Conservation (phyloP, 768 basidiomycete genomes). For the Lactarius quietus region DNA sequence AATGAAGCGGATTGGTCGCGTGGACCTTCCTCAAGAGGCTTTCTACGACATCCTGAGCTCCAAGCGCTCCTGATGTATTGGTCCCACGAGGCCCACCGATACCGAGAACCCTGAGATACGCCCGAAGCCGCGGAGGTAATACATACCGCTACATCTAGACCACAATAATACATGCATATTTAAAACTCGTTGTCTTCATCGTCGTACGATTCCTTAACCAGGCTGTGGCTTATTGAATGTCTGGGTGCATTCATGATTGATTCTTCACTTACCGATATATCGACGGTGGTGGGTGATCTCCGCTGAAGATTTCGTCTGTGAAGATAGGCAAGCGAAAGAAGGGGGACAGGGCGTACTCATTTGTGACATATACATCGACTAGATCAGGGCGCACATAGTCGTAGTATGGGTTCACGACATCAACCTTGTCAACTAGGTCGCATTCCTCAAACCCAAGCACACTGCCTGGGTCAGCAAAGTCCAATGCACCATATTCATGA, state of each 20-base stretch:
- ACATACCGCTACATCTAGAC: slow-evolving; percentile 17
- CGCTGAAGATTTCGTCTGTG: slow-evolving; percentile 45
- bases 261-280: slow-evolving; percentile 65
- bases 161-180: slow-evolving; percentile 19
- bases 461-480: slow-evolving; percentile 68
- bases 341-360: slow-evolving; percentile 67
- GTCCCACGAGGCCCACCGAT: slow-evolving; percentile 3
- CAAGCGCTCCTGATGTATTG: slow-evolving; percentile 36
- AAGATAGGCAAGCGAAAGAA: slow-evolving; percentile 11
- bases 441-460: slow-evolving; percentile 75
- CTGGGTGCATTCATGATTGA: slow-evolving; percentile 9
- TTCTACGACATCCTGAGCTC: slow-evolving; percentile 87
- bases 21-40: slow-evolving; percentile 92
- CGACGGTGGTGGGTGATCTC: slow-evolving; percentile 94
- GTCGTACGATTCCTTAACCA: slow-evolving; percentile 93
- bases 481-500: slow-evolving; percentile 80
- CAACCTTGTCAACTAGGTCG: slow-evolving; percentile 77
- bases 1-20: slow-evolving; percentile 85
- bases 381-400: slow-evolving; percentile 94
- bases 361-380: slow-evolving; percentile 92
- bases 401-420: slow-evolving; percentile 94
- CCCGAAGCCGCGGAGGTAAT: slow-evolving; percentile 1
- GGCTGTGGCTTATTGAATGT: slow-evolving; percentile 37
- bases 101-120: slow-evolving; percentile 9
- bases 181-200: slow-evolving; percentile 88